phyloP scores from a whole-genome alignment of 768 basidiomycete species.

The Dentipellis sp. region DNA sequence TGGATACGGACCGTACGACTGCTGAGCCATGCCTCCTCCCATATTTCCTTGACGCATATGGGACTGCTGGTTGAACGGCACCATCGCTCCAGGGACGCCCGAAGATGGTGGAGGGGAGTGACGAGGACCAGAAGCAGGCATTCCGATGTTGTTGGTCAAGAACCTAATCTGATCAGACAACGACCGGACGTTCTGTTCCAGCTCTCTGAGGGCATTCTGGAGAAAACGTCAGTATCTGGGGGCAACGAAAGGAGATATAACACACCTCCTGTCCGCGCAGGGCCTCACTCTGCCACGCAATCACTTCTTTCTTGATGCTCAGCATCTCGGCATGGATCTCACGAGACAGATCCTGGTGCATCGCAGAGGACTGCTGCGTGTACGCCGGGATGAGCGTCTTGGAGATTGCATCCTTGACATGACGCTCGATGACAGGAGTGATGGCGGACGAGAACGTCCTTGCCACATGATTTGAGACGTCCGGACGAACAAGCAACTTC shows the following conservation, averaged over 20 bases:
- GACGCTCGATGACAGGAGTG: slow-evolving; percentile 69
- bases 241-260: slow-evolving; percentile 1
- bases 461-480: slow-evolving; percentile 70
- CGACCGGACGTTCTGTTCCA: slow-evolving; percentile 68
- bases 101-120: slow-evolving; percentile 11
- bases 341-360: slow-evolving; percentile 74
- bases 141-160: slow-evolving; percentile 42
- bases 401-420: slow-evolving; percentile 71
- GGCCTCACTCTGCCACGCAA: slow-evolving; percentile 73
- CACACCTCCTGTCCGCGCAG: slow-evolving; percentile 72
- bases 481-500: slow-evolving; percentile 64
- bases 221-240: slow-evolving; percentile 6
- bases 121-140: slow-evolving; percentile 16
- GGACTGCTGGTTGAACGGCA: slow-evolving; percentile 10
- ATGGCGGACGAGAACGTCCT: slow-evolving; percentile 63
- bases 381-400: slow-evolving; percentile 71
- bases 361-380: slow-evolving; percentile 58
- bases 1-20: slow-evolving; percentile 19
- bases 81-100: slow-evolving; percentile 2
- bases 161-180: slow-evolving; percentile 81
- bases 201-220: slow-evolving; percentile 68
- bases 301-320: slow-evolving; percentile 70
- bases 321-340: slow-evolving; percentile 72
- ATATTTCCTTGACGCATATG: slow-evolving; percentile 28
- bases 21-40: slow-evolving; percentile 21